Base-by-base conservation (phyloP, 192 early-diverging fungal genomes). In the Coemansia sp. region DNA sequence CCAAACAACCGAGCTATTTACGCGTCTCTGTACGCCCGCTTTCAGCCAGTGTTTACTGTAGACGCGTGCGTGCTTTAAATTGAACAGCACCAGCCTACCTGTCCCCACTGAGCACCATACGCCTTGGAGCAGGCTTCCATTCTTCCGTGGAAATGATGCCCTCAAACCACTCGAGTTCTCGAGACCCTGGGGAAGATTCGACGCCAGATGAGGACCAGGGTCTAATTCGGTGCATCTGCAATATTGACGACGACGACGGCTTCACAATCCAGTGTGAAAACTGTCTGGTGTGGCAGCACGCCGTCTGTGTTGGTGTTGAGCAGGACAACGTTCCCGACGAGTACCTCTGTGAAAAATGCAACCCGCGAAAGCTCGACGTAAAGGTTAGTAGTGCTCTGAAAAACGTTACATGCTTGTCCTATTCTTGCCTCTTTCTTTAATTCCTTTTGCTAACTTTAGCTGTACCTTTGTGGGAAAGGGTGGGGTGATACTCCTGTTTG, bases 241-340 rank as follows among this genome's bases (percentile, higher is more conserved):
- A 82, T 22, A 86, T 83, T 59, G 83, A 83, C 44, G 90, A 96
- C 59, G 97, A 99, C 82, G 97, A 99, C 83, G 97, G 97, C 14
- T 95, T 89, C 45, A 98, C 97, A 7, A 92, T 99, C 44, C 93
- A 97, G 59, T 99, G 97, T 72, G 97, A 99, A 50, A 76, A 84
- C 50, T 98, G 97, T 68, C 64, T 85, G 6, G 92, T 94, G 5
- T 99, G 97, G 97, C 97, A 99, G 65, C 97, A 99, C 72, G 87
- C 87, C 6, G 84, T 87, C 22, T 99, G 97, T 68, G 89, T 99
- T 13, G 84, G 90, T 38, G 59, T 74, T 19, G 80, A 84, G 34
- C 79, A 86, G 53, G 82, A 83, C 45, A 86, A 87, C 59, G 84
- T 96, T 23, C 94, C 97, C 2, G 93, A 96, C 58, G 67, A 85